Base-by-base conservation (phyloP, 805 yeast species). In the Wickerhamiella kurtzmanii region DNA sequence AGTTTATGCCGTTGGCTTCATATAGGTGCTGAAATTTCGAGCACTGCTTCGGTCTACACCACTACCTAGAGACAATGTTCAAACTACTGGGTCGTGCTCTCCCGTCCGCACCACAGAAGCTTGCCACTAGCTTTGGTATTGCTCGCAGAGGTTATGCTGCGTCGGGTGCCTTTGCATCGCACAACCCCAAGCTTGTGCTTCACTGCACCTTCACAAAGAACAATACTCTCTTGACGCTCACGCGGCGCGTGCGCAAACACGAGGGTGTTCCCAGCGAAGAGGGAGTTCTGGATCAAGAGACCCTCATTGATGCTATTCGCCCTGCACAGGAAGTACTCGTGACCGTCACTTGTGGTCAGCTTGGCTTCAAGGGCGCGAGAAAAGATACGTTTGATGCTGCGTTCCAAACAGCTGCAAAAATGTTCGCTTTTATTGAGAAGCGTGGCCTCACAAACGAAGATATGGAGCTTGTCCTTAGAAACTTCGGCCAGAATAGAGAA, bases 381-480 rank as follows among this genome's bases (percentile, higher is more conserved):
- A 78, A 96, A 65, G 85, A 94, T 43, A 95, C 86, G 63, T 85
- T 84, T 59, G 98, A 89, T 65, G 96, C 95, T 1, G 82, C 82
- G 13, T 88, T 81, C 70, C 96, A 87, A 63, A 80, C 89, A 8
- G 69, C 87, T 15, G 69, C 87, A 3, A 75, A 75, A 52, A 71
- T 84, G 66, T 86, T 89, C 64, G 73, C 78, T 51, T 63, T 72
- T 53, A 82, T 89, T 60, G 77, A 76, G 64, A 82, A 79, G 60
- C 73, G 70, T 52, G 73, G 72, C 35, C 67, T 72, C 48, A 61
- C 79, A 42, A 74, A 73, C 38, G 76, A 75, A 53, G 74, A 79
- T 52, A 68, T 89, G 22, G 96, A 89, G 63, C 63, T 89, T 40
- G 77, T 85, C 18, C 69, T 87, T 56, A 79, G 79, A 54, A 84